Conservation (phyloP, 371 early-diverging fungal genomes). For the Apophysomyces ossiformis region DNA sequence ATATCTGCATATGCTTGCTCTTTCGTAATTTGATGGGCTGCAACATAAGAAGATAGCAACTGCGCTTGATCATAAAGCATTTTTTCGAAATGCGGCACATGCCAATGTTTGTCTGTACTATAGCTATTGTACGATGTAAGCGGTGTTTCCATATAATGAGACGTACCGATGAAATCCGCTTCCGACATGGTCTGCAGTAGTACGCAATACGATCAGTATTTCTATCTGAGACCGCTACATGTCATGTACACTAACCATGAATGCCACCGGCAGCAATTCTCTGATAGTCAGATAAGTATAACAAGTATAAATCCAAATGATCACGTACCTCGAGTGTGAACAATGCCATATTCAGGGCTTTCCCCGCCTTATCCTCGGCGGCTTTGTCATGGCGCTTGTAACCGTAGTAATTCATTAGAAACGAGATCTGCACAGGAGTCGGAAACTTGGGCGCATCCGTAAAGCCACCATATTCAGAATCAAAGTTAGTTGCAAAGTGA, state of each 20-base stretch:
- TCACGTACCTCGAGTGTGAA: slow-evolving; percentile 55
- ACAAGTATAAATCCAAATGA: neutral
- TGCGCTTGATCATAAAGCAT: slow-evolving; percentile 78
- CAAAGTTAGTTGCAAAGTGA: slow-evolving; percentile 51
- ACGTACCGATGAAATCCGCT: slow-evolving; percentile 63
- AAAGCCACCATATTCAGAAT: slow-evolving; percentile 62
- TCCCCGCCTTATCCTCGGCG: slow-evolving; percentile 34
- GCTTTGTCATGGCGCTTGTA: slow-evolving; percentile 31
- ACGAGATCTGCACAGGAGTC: slow-evolving; percentile 62
- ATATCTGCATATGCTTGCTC: slow-evolving; percentile 53
- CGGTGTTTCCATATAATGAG: slow-evolving; percentile 20
- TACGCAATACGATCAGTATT: neutral
- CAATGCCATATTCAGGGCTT: slow-evolving; percentile 61
- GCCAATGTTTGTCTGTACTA: slow-evolving; percentile 50
- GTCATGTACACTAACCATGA: slow-evolving; percentile 46
- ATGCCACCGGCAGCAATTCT: slow-evolving; percentile 65
- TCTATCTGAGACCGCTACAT: neutral
- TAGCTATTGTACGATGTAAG: slow-evolving; percentile 29
- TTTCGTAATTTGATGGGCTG: slow-evolving; percentile 52
- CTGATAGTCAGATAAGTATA: slow-evolving; percentile 12
- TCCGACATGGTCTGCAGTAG: slow-evolving; percentile 59
- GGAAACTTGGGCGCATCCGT: slow-evolving; percentile 70
- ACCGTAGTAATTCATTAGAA: slow-evolving; percentile 57
- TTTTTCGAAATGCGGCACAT: slow-evolving; percentile 68
- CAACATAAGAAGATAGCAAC: slow-evolving; percentile 55